phyloP scores from a whole-genome alignment of 495 filamentous ascomycete species.

The Opeltia flavorubescens region DNA sequence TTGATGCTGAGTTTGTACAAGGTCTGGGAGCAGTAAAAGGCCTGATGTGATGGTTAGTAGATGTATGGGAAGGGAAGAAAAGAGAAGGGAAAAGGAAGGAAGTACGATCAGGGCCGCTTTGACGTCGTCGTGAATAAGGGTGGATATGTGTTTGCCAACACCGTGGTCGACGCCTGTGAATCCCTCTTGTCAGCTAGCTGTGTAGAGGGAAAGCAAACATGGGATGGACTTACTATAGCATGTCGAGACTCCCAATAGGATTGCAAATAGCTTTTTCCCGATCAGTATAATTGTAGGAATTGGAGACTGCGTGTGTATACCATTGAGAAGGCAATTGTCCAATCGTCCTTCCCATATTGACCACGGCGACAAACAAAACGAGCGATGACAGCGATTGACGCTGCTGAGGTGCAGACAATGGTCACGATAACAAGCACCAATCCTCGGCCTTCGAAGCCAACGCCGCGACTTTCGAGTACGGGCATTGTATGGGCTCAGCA shows the following conservation, averaged over 20 bases:
- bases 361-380: slow-evolving; percentile 6
- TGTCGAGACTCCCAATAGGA: slow-evolving; percentile 1
- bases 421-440: slow-evolving; percentile 8
- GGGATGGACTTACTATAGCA: background rate
- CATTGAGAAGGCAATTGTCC: slow-evolving; percentile 8
- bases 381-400: slow-evolving; percentile 4
- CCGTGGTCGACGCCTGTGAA: slow-evolving; percentile 9
- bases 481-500: background rate
- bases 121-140: slow-evolving; percentile 5
- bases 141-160: slow-evolving; percentile 6
- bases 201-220: background rate
- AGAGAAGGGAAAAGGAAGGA: too few species aligned
- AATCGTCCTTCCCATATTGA: slow-evolving; percentile 9
- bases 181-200: slow-evolving; percentile 3
- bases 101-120: background rate
- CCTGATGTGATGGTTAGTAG: background rate
- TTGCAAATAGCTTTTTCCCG: slow-evolving; percentile 4
- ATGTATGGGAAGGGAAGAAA: too few species aligned
- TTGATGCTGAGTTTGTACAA: background rate
- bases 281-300: too few species aligned
- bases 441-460: slow-evolving; percentile 11
- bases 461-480: background rate
- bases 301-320: slow-evolving; percentile 6
- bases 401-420: slow-evolving; percentile 5
- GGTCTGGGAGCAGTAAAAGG: background rate